Evolutionary conservation across 306 rosid species (phyloP), one percentile per base, ranked within the genome.

Genomic region (Gillenia trifoliata): DNA sequence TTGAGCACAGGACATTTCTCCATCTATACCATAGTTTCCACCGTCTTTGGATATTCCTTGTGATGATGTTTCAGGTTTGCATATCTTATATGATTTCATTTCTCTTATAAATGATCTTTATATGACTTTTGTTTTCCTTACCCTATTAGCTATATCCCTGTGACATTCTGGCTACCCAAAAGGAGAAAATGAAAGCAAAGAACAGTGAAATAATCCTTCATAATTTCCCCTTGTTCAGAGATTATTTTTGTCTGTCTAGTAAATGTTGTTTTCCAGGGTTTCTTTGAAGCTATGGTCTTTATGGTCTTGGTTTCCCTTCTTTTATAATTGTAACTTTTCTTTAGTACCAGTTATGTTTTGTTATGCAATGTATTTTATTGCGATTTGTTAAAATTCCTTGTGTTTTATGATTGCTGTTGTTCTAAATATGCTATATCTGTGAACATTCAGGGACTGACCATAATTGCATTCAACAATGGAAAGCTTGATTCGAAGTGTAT

Each of bases 1-100:
- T 93, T 78, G 98, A 93, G 86, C 98, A 93, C 78, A 88, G 97
- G 17, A 91, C 92, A 20, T 93, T 93, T 89, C 88, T 93, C 29
- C 98, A 91, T 88, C 90, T 93, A 19, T 93, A 89, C 85, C 98
- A 93, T 61, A 93, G 98, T 78, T 93, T 93, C 82, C 97, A 93
- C 64, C 90, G 97, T 30, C 68, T 93, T 71, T 93, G 98, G 98
- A 91, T 93, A 83, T 93, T 93, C 83, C 96, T 93, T 74, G 86
- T 80, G 76, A 89, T 93, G 98, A 93, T 93, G 98, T 93, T 93
- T 81, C 98, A 93, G 98, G 98, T 93, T 73, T 77, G 72, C 68
- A 60, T 26, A 19, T 11, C 36, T 28, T 17, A 17, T 19, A 49
- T 49, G 19, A 31, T 10, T 68, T 45, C 25, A 26, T 47, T 68